Evolutionary conservation across 352 stramenopile genomes (phyloP).

Genomic region (Paralagenidium karlingii): DNA sequence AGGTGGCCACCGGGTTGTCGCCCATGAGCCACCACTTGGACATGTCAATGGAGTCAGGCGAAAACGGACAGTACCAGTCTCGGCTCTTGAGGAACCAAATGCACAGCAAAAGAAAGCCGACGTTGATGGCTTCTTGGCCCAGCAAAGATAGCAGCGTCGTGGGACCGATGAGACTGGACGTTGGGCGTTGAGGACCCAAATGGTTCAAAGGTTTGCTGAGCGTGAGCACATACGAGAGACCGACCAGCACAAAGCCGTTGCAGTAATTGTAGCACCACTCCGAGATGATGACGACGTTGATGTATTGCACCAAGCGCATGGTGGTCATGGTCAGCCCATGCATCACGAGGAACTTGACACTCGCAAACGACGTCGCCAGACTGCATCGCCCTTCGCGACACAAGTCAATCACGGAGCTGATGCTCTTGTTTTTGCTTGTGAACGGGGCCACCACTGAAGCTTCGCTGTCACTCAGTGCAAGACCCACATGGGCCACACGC

Average conservation of each 20-base stretch:
- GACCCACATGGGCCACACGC: conserved; percentile 82
- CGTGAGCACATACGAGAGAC: conserved; percentile 57
- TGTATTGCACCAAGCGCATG: conserved; percentile 56
- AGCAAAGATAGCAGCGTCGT: conserved; percentile 53
- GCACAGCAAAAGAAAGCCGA: conserved; percentile 49
- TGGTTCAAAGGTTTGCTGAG: conserved; percentile 41
- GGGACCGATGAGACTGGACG: conserved; percentile 67
- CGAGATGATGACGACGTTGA: conserved; percentile 51
- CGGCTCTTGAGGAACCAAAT: conserved; percentile 46
- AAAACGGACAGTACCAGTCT: conserved; percentile 61
- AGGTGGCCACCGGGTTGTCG: conserved; percentile 49
- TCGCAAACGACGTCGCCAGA: conserved; percentile 70
- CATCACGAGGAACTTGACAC: conserved; percentile 83
- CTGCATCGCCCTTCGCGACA: conserved; percentile 78
- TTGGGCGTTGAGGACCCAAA: conserved; percentile 57
- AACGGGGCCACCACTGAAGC: conserved; percentile 83
- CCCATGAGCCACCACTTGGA: conserved; percentile 63
- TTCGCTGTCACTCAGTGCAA: conserved; percentile 83
- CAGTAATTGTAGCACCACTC: conserved; percentile 62
- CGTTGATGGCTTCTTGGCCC: conserved; percentile 51
- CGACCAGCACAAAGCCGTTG: conserved; percentile 51
- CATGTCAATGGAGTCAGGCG: conserved; percentile 44
- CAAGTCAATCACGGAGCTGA: conserved; percentile 72
- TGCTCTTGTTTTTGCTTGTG: conserved; percentile 64
- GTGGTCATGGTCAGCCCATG: conserved; percentile 70